Evolutionary conservation across 176 grass and related monocot genomes (phyloP).

Genomic region (Oryza punctata): DNA sequence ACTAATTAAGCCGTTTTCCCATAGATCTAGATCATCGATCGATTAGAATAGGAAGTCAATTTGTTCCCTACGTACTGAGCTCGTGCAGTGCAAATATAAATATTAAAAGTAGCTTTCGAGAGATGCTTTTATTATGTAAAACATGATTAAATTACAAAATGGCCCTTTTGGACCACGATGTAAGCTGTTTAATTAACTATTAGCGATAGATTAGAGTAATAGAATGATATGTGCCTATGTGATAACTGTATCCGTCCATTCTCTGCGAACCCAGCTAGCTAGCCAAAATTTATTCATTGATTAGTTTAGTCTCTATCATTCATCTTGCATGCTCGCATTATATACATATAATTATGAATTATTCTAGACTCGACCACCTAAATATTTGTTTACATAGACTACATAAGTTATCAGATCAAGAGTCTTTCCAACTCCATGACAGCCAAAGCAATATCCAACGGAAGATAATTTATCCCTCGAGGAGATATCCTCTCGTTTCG

Average conservation of each 20-base stretch:
- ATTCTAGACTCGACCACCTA: background rate
- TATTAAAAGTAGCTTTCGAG: background rate
- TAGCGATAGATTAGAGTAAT: too few species aligned
- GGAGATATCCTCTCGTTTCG: too few species aligned
- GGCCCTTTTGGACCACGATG: background rate
- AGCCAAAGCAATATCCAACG: background rate
- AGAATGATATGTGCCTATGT: too few species aligned
- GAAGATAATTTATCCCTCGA: too few species aligned
- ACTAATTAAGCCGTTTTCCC: background rate
- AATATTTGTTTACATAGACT: background rate
- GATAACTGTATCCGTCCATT: background rate
- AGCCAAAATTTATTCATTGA: background rate
- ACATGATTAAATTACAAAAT: background rate
- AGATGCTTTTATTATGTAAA: background rate
- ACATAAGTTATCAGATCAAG: background rate
- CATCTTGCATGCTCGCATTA: background rate
- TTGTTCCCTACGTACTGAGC: background rate
- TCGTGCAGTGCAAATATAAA: background rate
- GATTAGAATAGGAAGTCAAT: too few species aligned
- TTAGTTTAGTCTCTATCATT: background rate
- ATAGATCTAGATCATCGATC: background rate
- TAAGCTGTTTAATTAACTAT: background rate
- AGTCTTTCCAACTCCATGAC: constrained; percentile 3
- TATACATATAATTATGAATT: background rate
- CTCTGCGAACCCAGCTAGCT: background rate